Base-by-base conservation (phyloP, 1,284 basidiomycete species). In the Pholiota adiposa region DNA sequence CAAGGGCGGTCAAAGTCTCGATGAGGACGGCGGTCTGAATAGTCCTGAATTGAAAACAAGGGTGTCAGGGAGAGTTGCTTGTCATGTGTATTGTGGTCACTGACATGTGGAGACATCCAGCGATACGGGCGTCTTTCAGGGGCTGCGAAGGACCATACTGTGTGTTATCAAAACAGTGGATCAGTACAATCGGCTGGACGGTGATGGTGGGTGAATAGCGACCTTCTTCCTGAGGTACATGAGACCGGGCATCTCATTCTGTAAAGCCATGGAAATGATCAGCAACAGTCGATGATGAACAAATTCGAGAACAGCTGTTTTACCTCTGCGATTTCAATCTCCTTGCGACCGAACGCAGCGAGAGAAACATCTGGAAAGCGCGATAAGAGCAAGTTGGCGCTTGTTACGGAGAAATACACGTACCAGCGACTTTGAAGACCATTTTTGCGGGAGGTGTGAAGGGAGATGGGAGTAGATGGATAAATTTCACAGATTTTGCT, bases 1-100 rank as follows among this genome's bases (percentile, higher is more conserved):
- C 97, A 71, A 99, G 89, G 67, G 90, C 90, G 67, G 88, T 92
- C 69, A 99, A 85, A 64, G 96, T 98, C 85, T 98, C 96, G 75
- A 98, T 97, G 77, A 97, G 89, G 70, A 97, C 93, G 55, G 95
- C 94, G 64, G 96, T 98, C 79, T 98, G 96, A 73, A 97, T 95
- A 71, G 95, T 97, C 94, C 93, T 93, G 62, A 54, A 61, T 29
- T 51, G 21, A 49, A 38, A 54, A 64, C 54, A 57, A 61, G 38
- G 40, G 44, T 19, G 51, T 63, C 40, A 57, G 31, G 46, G 18
- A 31, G 36, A 54, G 34, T 16, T 8, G 29, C 43, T 19, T 19
- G 41, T 18, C n/a, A 40, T 2, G 16, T 34, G 41, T 48, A 21
- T 21, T 29, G 12, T 12, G 40, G 52, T 40, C 21, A 63, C 82